phyloP scores from a whole-genome alignment of 1,284 basidiomycete genomes.

The Cutaneotrichosporon sp. region DNA sequence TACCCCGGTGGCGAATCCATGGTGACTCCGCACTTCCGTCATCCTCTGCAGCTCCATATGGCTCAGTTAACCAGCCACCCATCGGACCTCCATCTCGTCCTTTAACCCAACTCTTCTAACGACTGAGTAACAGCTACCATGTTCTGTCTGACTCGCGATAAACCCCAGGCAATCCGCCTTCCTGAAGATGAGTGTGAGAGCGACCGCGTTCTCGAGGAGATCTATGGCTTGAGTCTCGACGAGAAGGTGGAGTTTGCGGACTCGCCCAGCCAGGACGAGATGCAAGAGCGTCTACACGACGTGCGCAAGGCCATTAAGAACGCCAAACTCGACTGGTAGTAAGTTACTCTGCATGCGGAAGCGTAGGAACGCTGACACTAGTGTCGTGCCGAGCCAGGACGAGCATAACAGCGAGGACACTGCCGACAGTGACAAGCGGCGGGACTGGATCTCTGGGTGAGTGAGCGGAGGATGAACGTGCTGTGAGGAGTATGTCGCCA shows the following conservation, averaged over 20 bases:
- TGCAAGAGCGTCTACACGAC: conserved; percentile 57
- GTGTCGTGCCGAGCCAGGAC: conserved; percentile 74
- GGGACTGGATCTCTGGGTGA: conserved; percentile 76
- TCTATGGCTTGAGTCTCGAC: conserved; percentile 6
- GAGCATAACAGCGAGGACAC: conserved; percentile 85
- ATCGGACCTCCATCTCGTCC: not conserved
- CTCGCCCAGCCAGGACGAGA: conserved; percentile 25
- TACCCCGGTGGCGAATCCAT: too few relatives aligned
- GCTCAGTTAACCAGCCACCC: not conserved
- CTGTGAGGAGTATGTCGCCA: too few relatives aligned
- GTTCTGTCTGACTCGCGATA: conserved; percentile 15
- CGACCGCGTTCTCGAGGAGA: conserved; percentile 14
- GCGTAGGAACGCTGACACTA: conserved; percentile 36
- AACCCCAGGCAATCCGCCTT: conserved; percentile 7
- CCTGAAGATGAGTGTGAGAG: conserved; percentile 6
- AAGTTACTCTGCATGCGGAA: not conserved
- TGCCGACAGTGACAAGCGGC: conserved; percentile 69
- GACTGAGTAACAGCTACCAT: too few relatives aligned
- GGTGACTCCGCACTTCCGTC: too few relatives aligned
- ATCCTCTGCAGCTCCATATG: too few relatives aligned
- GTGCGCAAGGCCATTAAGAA: conserved; percentile 66
- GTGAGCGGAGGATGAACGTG: conserved; percentile 28
- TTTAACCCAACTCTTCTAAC: too few relatives aligned
- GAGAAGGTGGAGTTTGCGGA: conserved; percentile 8
- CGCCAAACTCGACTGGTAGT: conserved; percentile 80